Evolutionary conservation across 2,329 filamentous ascomycete species (phyloP).

Genomic region (Exserohilum rostratum): DNA sequence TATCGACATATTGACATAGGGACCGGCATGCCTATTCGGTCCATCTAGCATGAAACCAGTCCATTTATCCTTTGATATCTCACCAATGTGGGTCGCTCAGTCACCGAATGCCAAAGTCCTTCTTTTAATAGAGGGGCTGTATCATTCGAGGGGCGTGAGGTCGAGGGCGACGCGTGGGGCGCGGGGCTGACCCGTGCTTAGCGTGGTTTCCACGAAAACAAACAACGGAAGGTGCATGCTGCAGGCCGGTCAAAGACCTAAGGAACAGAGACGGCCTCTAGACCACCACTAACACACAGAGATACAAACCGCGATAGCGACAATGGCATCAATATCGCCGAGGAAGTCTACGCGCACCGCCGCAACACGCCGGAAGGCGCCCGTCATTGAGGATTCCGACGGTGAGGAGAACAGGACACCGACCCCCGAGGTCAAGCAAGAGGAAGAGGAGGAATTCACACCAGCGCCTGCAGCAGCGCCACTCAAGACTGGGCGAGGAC

Average conservation of each 20-base stretch:
- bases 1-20: not conserved
- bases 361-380: conserved; percentile 67
- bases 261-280: conserved; percentile 12
- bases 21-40: not conserved
- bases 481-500: conserved; percentile 61
- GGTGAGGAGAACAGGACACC: conserved; percentile 74
- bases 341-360: conserved; percentile 65
- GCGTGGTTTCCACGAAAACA: conserved; percentile 28
- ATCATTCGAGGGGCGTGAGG: not conserved
- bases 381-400: conserved; percentile 74
- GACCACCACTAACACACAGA: conserved; percentile 13
- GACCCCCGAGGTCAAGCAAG: conserved; percentile 58
- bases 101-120: not conserved
- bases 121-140: not conserved
- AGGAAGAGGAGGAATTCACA: conserved; percentile 79
- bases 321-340: conserved; percentile 51
- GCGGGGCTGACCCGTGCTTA: conserved; percentile 28
- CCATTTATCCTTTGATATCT: not conserved
- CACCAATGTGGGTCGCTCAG: not conserved
- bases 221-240: conserved; percentile 18
- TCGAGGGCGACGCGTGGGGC: conserved; percentile 4
- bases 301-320: conserved; percentile 26
- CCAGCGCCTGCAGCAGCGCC: conserved; percentile 69
- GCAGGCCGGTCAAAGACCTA: conserved; percentile 11
- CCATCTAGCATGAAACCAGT: not conserved